Conservation (phyloP, 2,329 filamentous ascomycete species). For the Paracoccidioides lutzii region DNA sequence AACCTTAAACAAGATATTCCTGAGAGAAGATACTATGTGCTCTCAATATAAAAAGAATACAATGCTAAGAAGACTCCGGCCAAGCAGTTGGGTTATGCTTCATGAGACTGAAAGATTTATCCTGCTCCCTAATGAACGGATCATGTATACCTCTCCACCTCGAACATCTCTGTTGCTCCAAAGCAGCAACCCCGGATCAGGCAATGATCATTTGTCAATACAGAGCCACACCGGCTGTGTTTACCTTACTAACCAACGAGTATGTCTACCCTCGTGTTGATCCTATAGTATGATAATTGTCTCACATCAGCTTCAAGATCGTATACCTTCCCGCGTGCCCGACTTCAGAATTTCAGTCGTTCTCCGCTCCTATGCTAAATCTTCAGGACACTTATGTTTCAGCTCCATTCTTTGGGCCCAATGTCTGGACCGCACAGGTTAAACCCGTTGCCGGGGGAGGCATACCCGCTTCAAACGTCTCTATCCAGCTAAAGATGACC, state of each 20-base stretch:
- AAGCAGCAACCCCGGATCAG: slow-evolving; percentile 53
- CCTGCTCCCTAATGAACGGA: slow-evolving; percentile 69
- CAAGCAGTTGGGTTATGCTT: slow-evolving; percentile 79
- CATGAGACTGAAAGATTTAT: slow-evolving; percentile 60
- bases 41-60: slow-evolving; percentile 7
- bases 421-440: slow-evolving; percentile 72
- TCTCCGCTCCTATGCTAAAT: slow-evolving; percentile 77
- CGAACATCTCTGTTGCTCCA: slow-evolving; percentile 66
- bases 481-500: slow-evolving; percentile 68
- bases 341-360: slow-evolving; percentile 62
- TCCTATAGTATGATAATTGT: slow-evolving; percentile 10
- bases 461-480: slow-evolving; percentile 59
- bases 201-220: slow-evolving; percentile 50
- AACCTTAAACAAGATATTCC: neutral
- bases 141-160: slow-evolving; percentile 66
- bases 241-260: slow-evolving; percentile 75
- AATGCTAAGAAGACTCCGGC: slow-evolving; percentile 11
- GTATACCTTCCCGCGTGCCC: slow-evolving; percentile 71
- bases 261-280: slow-evolving; percentile 34
- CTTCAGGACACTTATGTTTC: slow-evolving; percentile 75
- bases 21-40: neutral
- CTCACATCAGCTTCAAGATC: slow-evolving; percentile 41
- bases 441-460: slow-evolving; percentile 73
- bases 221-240: slow-evolving; percentile 63
- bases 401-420: slow-evolving; percentile 84